These are phyloP conservation scores for Aspergillus saccharolyticus DNA, from an alignment of 495 filamentous ascomycete species.

Conservation along the genomic window DNA sequence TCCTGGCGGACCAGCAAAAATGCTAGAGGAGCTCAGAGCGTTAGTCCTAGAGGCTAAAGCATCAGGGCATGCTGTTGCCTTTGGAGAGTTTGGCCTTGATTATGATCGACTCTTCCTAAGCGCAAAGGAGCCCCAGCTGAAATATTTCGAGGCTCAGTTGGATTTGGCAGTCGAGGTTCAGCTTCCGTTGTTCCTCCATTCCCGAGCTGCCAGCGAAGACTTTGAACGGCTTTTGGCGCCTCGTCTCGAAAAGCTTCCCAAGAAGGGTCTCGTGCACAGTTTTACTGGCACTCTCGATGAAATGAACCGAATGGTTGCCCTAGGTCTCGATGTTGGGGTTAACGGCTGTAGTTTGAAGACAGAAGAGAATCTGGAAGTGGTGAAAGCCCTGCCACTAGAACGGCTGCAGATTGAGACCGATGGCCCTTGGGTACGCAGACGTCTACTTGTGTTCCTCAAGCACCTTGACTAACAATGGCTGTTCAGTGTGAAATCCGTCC, in stretches of 20 bases:
- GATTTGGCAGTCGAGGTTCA: constrained; percentile 72
- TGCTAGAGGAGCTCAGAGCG: constrained; percentile 56
- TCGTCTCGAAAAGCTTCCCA: constrained; percentile 53
- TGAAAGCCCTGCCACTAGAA: constrained; percentile 66
- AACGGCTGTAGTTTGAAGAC: constrained; percentile 95
- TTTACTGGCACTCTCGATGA: constrained; percentile 85
- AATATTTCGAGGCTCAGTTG: constrained; percentile 78
- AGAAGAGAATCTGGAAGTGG: constrained; percentile 77
- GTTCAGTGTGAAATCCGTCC: constrained; percentile 51
- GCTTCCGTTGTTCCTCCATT: constrained; percentile 86
- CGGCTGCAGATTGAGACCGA: constrained; percentile 88
- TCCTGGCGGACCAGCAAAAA: constrained; percentile 47
- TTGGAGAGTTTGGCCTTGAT: constrained; percentile 94
- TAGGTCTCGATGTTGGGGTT: constrained; percentile 78
- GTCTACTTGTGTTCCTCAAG: neutral
- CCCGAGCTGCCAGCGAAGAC: constrained; percentile 73
- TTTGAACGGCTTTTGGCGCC: constrained; percentile 63
- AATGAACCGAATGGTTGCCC: constrained; percentile 66
- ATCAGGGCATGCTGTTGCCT: constrained; percentile 61
- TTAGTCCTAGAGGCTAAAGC: constrained; percentile 47
- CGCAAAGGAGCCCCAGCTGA: constrained; percentile 68
- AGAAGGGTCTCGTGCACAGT: constrained; percentile 77
- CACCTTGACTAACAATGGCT: neutral
- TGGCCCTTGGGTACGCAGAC: constrained; percentile 71
- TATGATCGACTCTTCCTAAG: constrained; percentile 86